Base-by-base conservation (phyloP, 768 basidiomycete species). In the Naematelia encephala region DNA sequence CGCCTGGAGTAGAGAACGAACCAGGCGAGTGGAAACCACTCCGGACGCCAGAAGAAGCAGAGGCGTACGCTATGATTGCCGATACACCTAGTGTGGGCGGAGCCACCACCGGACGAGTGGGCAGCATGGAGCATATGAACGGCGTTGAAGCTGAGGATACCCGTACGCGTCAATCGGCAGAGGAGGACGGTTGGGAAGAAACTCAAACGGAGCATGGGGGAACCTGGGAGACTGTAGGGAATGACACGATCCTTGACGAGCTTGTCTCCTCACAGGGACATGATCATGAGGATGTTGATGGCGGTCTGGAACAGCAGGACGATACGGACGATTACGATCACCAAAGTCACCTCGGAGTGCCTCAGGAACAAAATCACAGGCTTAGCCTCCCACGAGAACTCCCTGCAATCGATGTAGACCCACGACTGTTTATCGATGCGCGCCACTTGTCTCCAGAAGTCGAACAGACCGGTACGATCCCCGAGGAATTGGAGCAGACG, bases 221-320 rank as follows among this genome's bases (percentile, higher is more conserved):
- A 3, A 28, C 47, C 26, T 50, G 52, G 25, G 51, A 39, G 19
- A 34, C 23, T 11, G 49, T 51, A 5, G 57, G 57, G 12, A 28
- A 59, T 23, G 51, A 59, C 4, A 59, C 57, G 42, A 25, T 59
- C 19, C n/a, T 59, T 13, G 51, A 59, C 4, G 57, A 59, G 5
- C 57, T 59, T 19, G 13, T 55, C 12, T 30, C 12, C 5, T 19
- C 12, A 4, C 52, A 19, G 30, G 29, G 19, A 13, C 16, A 26
- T 12, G 28, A 39, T 34, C 4, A 4, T 19, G 54, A 19, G 5
- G 42, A 43, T 4, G n/a, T 5, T 34, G 10, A 12, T 13, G 52
- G 21, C 30, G 28, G 11, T 5, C 30, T 11, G 11, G 50, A 28
- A 8, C 23, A 28, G 30, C 30, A 54, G 27, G 52, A 55, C 25